Conservation (phyloP, 2,329 filamentous ascomycete genomes). For the Nemania sp. region DNA sequence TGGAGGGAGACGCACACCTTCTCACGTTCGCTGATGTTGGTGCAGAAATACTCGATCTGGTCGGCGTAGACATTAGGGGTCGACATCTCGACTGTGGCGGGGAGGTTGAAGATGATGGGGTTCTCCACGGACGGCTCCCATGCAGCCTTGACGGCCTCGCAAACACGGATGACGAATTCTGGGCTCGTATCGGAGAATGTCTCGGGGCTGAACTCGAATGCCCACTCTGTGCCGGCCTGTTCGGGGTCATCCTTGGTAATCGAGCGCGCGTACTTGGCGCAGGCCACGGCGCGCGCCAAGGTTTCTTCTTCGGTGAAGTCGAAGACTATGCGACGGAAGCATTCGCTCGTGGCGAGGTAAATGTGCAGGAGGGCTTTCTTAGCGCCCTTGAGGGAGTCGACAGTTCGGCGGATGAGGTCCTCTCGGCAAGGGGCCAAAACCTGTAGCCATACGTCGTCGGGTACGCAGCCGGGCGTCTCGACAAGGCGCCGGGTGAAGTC, state of each 20-base stretch:
- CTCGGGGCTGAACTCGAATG: constrained; percentile 82
- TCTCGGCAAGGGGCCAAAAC: constrained; percentile 90
- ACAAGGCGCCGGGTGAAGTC: constrained; percentile 89
- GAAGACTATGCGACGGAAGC: constrained; percentile 91
- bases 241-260: constrained; percentile 80
- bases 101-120: constrained; percentile 90
- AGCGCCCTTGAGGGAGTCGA: constrained; percentile 86
- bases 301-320: constrained; percentile 81
- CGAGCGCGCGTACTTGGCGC: constrained; percentile 81
- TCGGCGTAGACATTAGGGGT: constrained; percentile 97
- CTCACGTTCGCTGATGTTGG: constrained; percentile 79
- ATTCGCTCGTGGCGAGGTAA: constrained; percentile 93
- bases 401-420: constrained; percentile 85
- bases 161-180: constrained; percentile 74
- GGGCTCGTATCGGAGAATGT: constrained; percentile 87
- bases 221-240: constrained; percentile 66
- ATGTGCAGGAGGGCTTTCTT: constrained; percentile 90
- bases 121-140: constrained; percentile 55
- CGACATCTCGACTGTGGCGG: constrained; percentile 92
- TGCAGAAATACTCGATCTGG: constrained; percentile 94
- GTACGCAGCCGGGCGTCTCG: constrained; percentile 81
- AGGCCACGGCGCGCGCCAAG: constrained; percentile 79
- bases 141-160: constrained; percentile 89
- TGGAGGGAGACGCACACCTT: constrained; percentile 84
- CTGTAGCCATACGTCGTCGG: constrained; percentile 89